Percentiles rank a stretch among this genome's conserved stretches.
phyloP scores from a whole-genome alignment of 2,329 filamentous ascomycete genomes.

The Penicillium sp. region DNA sequence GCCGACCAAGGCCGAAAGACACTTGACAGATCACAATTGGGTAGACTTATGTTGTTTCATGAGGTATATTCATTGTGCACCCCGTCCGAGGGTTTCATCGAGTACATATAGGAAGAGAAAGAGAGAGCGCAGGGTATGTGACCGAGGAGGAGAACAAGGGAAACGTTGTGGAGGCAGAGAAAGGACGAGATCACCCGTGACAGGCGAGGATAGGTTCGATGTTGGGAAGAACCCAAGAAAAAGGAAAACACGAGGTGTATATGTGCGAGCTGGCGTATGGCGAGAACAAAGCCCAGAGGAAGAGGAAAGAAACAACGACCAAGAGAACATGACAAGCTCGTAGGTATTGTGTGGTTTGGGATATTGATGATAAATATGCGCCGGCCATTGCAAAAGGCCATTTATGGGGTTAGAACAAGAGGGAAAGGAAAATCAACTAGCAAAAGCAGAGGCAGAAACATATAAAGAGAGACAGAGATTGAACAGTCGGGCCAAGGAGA shows the following conservation, averaged over 20 bases:
- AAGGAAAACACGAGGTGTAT: constrained; percentile 22
- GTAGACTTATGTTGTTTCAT: constrained; percentile 12
- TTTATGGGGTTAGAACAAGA: constrained; percentile 23
- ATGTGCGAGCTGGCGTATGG: constrained; percentile 19
- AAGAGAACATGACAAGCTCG: constrained; percentile 5
- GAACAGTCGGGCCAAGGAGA: constrained; percentile 22
- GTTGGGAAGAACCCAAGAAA: neutral
- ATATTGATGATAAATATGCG: constrained; percentile 25
- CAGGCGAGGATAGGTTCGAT: constrained; percentile 8
- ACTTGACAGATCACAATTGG: neutral
- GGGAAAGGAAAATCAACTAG: neutral
- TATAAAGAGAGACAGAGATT: constrained; percentile 1
- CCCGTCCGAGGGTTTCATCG: constrained; percentile 19
- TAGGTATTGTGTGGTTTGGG: constrained; percentile 9
- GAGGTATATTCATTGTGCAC: constrained; percentile 27
- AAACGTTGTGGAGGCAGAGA: constrained; percentile 6
- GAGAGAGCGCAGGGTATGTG: constrained; percentile 9
- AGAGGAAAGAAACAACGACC: neutral
- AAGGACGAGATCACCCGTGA: constrained; percentile 19
- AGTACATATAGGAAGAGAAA: constrained; percentile 20
- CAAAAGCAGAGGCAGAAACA: constrained; percentile 6
- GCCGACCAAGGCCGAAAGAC: too few species aligned
- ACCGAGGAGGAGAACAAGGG: constrained; percentile 4
- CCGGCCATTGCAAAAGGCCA: constrained; percentile 21
- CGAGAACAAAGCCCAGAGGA: neutral